Conservation (phyloP, 2,329 filamentous ascomycete genomes). For the Fusarium sp. region DNA sequence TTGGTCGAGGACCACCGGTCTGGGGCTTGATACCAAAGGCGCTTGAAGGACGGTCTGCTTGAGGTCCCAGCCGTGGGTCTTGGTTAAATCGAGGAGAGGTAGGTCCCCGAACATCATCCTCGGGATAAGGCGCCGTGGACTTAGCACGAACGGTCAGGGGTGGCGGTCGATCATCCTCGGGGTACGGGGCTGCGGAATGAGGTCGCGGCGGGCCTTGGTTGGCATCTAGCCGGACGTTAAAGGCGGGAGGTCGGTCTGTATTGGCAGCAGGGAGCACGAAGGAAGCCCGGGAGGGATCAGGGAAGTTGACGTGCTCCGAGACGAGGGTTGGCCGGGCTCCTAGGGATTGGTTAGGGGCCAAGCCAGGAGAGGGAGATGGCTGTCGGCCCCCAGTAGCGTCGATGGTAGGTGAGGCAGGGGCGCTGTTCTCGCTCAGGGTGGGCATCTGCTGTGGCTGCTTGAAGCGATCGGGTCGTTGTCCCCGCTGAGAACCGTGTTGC, state of each 20-base stretch:
- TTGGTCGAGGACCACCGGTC: slow-evolving; percentile 47
- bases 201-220: slow-evolving; percentile 53
- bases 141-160: slow-evolving; percentile 59
- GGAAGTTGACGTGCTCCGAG: slow-evolving; percentile 57
- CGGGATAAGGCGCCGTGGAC: slow-evolving; percentile 74
- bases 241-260: slow-evolving; percentile 60
- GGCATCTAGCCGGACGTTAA: slow-evolving; percentile 62
- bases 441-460: slow-evolving; percentile 63
- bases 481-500: slow-evolving; percentile 76
- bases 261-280: slow-evolving; percentile 45
- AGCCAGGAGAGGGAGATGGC: slow-evolving; percentile 33
- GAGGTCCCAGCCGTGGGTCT: slow-evolving; percentile 61
- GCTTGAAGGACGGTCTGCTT: slow-evolving; percentile 62
- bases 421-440: slow-evolving; percentile 59
- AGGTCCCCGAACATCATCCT: slow-evolving; percentile 62
- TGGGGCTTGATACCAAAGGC: slow-evolving; percentile 67
- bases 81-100: slow-evolving; percentile 57
- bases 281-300: slow-evolving; percentile 59
- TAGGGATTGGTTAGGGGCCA: slow-evolving; percentile 53
- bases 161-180: slow-evolving; percentile 72
- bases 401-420: slow-evolving; percentile 45
- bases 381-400: slow-evolving; percentile 31
- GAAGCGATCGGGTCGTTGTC: slow-evolving; percentile 71
- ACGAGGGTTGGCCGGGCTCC: slow-evolving; percentile 52
- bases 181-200: slow-evolving; percentile 75